A percentile compares a stretch with the other conserved stretches of the same genome.
Conservation (phyloP, 208 protist species). For the Trypanosoma lewisi region DNA sequence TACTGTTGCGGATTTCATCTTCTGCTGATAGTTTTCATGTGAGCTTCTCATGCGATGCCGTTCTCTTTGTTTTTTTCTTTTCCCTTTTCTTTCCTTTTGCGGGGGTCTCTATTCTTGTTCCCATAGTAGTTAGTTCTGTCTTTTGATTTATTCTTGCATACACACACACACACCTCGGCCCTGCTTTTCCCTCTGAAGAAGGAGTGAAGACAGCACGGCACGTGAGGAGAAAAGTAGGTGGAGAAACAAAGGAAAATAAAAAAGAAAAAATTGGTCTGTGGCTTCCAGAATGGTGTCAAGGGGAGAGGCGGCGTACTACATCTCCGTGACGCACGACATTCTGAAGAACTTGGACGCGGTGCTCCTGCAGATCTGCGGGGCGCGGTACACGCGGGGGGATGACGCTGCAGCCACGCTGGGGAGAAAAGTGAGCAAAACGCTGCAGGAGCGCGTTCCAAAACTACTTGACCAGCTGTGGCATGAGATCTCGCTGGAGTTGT, state of each 20-base stretch:
- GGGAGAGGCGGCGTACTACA: conserved; percentile 9
- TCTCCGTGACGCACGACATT: conserved; percentile 1
- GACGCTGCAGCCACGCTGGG: background rate
- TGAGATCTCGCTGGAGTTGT: conserved; percentile 4
- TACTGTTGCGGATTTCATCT: too few species aligned
- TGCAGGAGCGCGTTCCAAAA: conserved; percentile 15
- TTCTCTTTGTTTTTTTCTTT: background rate
- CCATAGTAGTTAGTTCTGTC: too few species aligned
- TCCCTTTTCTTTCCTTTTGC: background rate
- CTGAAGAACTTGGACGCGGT: background rate
- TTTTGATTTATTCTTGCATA: too few species aligned
- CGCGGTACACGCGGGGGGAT: background rate
- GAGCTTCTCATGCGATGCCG: too few species aligned
- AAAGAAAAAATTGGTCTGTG: too few species aligned
- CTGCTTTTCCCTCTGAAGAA: too few species aligned
- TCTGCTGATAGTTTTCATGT: too few species aligned
- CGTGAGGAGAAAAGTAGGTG: too few species aligned
- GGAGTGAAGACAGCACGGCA: too few species aligned
- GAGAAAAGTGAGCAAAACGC: background rate
- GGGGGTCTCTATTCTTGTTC: too few species aligned
- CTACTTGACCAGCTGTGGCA: conserved; percentile 16
- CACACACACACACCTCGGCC: too few species aligned
- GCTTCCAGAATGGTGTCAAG: background rate
- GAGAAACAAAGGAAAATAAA: too few species aligned
- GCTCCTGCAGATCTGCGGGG: background rate